Evolutionary conservation across 371 early-diverging fungal genomes (phyloP).

Genomic region (Rhizopus arrhizus): DNA sequence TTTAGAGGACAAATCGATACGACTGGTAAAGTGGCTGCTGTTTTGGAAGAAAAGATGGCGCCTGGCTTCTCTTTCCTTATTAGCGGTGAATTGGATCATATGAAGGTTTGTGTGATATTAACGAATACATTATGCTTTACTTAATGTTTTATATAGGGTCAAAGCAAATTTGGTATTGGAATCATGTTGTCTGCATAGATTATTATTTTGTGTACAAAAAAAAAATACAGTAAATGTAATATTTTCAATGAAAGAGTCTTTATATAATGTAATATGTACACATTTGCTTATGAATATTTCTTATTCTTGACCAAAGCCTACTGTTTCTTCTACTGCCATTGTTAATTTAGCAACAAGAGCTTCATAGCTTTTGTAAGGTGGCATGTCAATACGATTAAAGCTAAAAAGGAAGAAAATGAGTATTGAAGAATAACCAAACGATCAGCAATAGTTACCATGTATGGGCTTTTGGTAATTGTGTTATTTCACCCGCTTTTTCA

Average conservation of each 20-base stretch:
- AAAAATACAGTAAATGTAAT: slow-evolving; percentile 1
- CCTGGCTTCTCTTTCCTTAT: slow-evolving; percentile 92
- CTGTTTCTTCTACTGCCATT: slow-evolving; percentile 91
- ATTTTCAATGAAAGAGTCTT: not conserved
- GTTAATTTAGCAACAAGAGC: slow-evolving; percentile 80
- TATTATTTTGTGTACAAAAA: slow-evolving; percentile 18
- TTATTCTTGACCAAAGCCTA: slow-evolving; percentile 83
- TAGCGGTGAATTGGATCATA: slow-evolving; percentile 94
- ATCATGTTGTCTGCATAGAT: slow-evolving; percentile 77
- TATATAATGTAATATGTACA: slow-evolving; percentile 4
- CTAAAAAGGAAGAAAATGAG: slow-evolving; percentile 33
- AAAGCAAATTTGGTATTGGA: slow-evolving; percentile 81
- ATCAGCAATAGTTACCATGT: slow-evolving; percentile 71
- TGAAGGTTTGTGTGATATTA: slow-evolving; percentile 65
- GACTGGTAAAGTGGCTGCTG: slow-evolving; percentile 82
- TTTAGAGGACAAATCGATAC: slow-evolving; percentile 92
- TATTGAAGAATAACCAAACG: not conserved
- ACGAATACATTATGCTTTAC: slow-evolving; percentile 13
- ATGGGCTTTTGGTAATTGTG: slow-evolving; percentile 89
- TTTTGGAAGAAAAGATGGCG: slow-evolving; percentile 94
- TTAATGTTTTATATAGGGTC: slow-evolving; percentile 49
- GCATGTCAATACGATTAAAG: slow-evolving; percentile 96
- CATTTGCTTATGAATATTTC: slow-evolving; percentile 2
- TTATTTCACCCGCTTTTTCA: slow-evolving; percentile 87
- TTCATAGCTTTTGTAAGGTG: slow-evolving; percentile 81